Evolutionary conservation across 179 eudicot species (phyloP).

Genomic region (Heliamphora pulchella): DNA sequence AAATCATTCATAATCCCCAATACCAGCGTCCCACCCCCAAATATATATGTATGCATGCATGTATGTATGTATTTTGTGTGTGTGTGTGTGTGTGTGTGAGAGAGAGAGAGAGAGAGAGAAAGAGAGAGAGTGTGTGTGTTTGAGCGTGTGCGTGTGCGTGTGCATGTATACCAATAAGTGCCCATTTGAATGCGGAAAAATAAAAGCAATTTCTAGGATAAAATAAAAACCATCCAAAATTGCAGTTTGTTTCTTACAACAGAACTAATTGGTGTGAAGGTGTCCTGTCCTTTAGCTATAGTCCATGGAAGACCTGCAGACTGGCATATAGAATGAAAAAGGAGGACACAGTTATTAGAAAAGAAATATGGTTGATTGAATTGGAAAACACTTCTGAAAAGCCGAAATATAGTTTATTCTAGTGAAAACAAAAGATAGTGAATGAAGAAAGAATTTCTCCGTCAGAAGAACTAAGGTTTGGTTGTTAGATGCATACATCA

Average conservation of each 20-base stretch:
- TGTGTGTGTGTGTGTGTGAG: too few species aligned
- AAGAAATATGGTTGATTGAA: too few species aligned
- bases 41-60: too few species aligned
- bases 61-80: too few species aligned
- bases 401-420: neutral
- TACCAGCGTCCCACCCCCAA: too few species aligned
- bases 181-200: neutral
- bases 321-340: slow-evolving; percentile 30
- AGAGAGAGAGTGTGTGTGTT: neutral
- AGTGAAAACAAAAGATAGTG: neutral
- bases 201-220: neutral
- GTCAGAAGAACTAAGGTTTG: neutral
- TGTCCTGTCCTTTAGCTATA: slow-evolving; percentile 92
- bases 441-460: neutral
- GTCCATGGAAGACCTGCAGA: slow-evolving; percentile 99
- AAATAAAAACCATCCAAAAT: neutral
- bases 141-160: neutral
- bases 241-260: slow-evolving; percentile 43
- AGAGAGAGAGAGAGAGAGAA: neutral
- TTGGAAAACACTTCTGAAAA: neutral
- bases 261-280: slow-evolving; percentile 92
- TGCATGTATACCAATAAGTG: neutral
- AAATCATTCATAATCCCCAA: neutral
- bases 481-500: too few species aligned
- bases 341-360: neutral